phyloP scores from a whole-genome alignment of 1,139 yeast genomes.

The Hyphopichia burtonii region DNA sequence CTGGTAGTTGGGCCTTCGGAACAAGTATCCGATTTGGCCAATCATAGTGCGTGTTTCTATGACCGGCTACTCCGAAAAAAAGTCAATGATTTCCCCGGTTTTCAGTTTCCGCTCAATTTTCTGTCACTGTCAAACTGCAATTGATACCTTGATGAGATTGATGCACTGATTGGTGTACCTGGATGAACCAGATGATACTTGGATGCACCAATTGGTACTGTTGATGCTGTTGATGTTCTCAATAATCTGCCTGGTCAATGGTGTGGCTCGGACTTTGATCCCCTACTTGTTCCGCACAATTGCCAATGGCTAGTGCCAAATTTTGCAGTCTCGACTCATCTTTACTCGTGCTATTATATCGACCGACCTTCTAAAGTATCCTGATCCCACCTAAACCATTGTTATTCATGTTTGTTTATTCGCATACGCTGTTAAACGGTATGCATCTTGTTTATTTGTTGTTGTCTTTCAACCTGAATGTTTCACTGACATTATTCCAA shows the following conservation, averaged over 20 bases:
- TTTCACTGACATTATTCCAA: too few relatives aligned
- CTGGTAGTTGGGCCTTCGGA: neutral
- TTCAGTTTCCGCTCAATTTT: neutral
- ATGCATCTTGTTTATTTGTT: too few relatives aligned
- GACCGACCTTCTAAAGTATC: too few relatives aligned
- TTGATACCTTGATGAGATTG: too few relatives aligned
- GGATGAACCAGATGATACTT: too few relatives aligned
- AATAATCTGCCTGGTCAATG: too few relatives aligned
- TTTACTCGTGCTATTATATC: too few relatives aligned
- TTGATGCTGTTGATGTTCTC: too few relatives aligned
- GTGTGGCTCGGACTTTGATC: neutral
- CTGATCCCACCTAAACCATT: too few relatives aligned
- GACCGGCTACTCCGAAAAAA: neutral
- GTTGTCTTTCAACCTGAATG: too few relatives aligned
- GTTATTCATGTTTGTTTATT: neutral
- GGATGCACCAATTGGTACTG: too few relatives aligned
- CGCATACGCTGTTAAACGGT: neutral
- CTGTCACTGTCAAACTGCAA: neutral
- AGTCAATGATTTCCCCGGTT: constrained; percentile 1
- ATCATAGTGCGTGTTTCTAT: neutral
- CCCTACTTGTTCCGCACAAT: neutral
- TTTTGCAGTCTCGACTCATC: neutral
- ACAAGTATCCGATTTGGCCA: neutral
- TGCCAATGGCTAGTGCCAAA: neutral
- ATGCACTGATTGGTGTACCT: too few relatives aligned